Evolutionary conservation across 495 filamentous ascomycete species (phyloP).

Genomic region (Aspergillus cavernicola): DNA sequence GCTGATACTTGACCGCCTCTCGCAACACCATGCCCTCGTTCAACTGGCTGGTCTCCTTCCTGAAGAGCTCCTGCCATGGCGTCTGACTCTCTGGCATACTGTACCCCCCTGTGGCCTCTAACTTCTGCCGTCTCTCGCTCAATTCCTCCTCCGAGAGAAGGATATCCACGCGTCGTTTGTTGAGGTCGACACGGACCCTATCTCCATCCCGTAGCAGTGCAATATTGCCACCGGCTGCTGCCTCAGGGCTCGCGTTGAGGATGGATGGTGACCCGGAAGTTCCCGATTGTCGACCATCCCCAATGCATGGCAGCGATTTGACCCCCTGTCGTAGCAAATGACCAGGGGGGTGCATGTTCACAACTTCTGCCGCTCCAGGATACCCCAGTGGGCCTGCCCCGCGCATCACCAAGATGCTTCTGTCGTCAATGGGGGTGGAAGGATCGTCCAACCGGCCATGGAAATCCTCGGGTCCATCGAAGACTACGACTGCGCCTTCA

Average conservation of each 20-base stretch:
- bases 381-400: slow-evolving; percentile 51
- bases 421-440: slow-evolving; percentile 41
- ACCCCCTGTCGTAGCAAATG: slow-evolving; percentile 43
- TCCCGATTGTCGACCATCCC: slow-evolving; percentile 53
- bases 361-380: slow-evolving; percentile 53
- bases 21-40: slow-evolving; percentile 52
- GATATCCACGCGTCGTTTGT: slow-evolving; percentile 50
- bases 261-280: slow-evolving; percentile 55
- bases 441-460: slow-evolving; percentile 44
- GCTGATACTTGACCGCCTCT: slow-evolving; percentile 49
- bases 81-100: slow-evolving; percentile 37
- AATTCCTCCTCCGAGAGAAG: slow-evolving; percentile 60
- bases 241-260: slow-evolving; percentile 55
- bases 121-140: slow-evolving; percentile 53
- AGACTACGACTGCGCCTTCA: slow-evolving; percentile 47
- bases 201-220: slow-evolving; percentile 53
- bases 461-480: slow-evolving; percentile 54
- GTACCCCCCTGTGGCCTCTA: slow-evolving; percentile 34
- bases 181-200: slow-evolving; percentile 52
- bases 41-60: slow-evolving; percentile 47
- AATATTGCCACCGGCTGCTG: slow-evolving; percentile 57
- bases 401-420: slow-evolving; percentile 52
- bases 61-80: slow-evolving; percentile 52
- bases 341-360: slow-evolving; percentile 53
- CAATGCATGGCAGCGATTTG: slow-evolving; percentile 52